These are phyloP conservation scores for Solanum piurae DNA, from an alignment of 257 asterid species.

Conservation along the genomic window DNA sequence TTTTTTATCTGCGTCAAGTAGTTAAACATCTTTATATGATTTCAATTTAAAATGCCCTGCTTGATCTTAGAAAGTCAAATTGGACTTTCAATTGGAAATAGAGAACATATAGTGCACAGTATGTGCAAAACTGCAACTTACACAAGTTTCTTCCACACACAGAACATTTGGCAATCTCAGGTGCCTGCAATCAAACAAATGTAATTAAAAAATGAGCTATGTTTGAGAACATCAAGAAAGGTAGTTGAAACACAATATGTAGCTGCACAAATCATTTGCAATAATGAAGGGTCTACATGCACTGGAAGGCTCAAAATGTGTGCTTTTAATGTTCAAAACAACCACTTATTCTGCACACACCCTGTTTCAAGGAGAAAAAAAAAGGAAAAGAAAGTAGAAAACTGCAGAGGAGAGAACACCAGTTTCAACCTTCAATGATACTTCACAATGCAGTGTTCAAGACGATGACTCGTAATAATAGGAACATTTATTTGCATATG, in stretches of 20 bases:
- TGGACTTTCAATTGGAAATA: neutral
- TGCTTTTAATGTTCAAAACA: neutral
- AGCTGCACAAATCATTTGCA: neutral
- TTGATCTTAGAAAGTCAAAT: neutral
- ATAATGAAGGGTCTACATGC: neutral
- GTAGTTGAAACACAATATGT: neutral
- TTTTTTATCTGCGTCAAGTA: neutral
- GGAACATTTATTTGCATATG: neutral
- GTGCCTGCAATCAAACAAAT: conserved; percentile 46
- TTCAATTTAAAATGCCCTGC: neutral
- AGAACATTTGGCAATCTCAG: conserved; percentile 67
- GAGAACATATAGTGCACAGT: neutral
- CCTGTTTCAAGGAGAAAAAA: neutral
- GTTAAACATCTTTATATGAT: neutral
- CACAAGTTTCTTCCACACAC: conserved; percentile 72
- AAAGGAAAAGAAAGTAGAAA: neutral
- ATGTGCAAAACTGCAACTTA: conserved; percentile 30
- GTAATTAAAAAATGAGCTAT: neutral
- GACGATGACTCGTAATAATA: neutral
- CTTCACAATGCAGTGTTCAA: neutral
- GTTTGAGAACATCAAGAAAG: neutral
- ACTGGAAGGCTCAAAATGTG: neutral
- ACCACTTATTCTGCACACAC: neutral
- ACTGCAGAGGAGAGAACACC: neutral
- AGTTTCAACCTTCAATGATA: neutral